Base-by-base conservation (phyloP, 768 basidiomycete species). In the Butyriboletus loyo region DNA sequence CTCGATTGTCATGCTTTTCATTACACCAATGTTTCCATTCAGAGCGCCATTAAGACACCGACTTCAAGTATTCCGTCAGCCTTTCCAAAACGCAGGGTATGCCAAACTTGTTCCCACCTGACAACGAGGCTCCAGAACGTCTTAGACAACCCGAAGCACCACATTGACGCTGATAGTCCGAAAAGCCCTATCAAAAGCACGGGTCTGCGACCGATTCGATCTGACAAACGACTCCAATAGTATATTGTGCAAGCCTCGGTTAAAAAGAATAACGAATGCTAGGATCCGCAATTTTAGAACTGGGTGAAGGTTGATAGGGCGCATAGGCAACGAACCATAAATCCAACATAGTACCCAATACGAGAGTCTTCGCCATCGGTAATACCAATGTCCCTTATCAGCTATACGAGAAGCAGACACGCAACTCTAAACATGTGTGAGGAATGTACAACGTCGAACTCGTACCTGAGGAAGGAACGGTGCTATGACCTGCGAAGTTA, bases 401-500 rank as follows among this genome's bases (percentile, higher is more conserved):
- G 11, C 67, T 67, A 50, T 13, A 39, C 10, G 10, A 31, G 10
- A 43, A 34, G 27, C 13, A 35, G 27, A 24, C 3, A 19, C n/a
- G 9, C 27, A 19, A 22, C 5, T 54, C 9, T 9, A 34, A 45
- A 7, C n/a, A n/a, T 13, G 24, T 25, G 7, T 13, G 5, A 36
- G 7, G 24, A 30, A 35, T n/a, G 4, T 41, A 27, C 13, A 30
- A 5, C 7, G 7, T 50, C 8, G 15, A 61, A 39, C 4, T 44
- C 77, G 28, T 55, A 85, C 86, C 73, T 69, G 67, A 6, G 85
- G 85, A 37, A 83, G 78, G 62, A 89, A 89, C 0, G 89, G 89
- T 42, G 81, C 82, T 53, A 89, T 88, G 49, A 89, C 85, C 54
- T 86, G 79, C 9, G 80, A 80, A 5, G 87, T 85, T 52, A 91